Percentiles rank a stretch among this genome's conserved stretches.
Conservation (phyloP, 2,329 filamentous ascomycete species). For the Phoma sp. region DNA sequence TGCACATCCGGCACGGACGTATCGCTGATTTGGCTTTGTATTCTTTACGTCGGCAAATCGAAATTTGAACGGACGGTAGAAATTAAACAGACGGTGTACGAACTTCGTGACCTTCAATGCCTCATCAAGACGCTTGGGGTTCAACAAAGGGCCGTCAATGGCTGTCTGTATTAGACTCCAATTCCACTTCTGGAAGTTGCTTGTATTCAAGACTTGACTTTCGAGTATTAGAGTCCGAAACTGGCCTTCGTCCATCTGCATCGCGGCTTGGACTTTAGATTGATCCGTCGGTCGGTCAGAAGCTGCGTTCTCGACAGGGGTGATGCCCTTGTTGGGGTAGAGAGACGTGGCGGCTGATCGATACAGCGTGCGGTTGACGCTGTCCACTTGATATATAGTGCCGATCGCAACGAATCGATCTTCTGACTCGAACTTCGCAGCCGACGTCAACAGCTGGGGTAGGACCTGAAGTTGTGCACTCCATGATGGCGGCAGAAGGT, state of each 20-base stretch:
- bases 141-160: constrained; percentile 90
- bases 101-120: constrained; percentile 95
- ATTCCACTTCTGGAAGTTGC: constrained; percentile 94
- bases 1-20: constrained; percentile 87
- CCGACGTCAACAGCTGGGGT: constrained; percentile 80
- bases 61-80: constrained; percentile 96
- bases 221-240: constrained; percentile 72
- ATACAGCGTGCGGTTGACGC: constrained; percentile 90
- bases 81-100: constrained; percentile 90
- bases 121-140: constrained; percentile 90
- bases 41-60: constrained; percentile 90
- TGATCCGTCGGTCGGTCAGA: constrained; percentile 51
- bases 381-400: constrained; percentile 97
- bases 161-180: constrained; percentile 92
- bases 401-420: constrained; percentile 81
- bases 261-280: constrained; percentile 61
- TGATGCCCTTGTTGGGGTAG: constrained; percentile 38
- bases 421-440: constrained; percentile 73
- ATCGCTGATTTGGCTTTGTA: constrained; percentile 91
- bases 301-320: constrained; percentile 24
- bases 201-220: constrained; percentile 84
- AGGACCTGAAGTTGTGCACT: constrained; percentile 86
- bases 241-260: constrained; percentile 67
- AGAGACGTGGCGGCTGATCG: constrained; percentile 66
- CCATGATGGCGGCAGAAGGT: constrained; percentile 79